Evolutionary conservation across 768 basidiomycete species (phyloP).

Genomic region (Pisolithus microcarpus): DNA sequence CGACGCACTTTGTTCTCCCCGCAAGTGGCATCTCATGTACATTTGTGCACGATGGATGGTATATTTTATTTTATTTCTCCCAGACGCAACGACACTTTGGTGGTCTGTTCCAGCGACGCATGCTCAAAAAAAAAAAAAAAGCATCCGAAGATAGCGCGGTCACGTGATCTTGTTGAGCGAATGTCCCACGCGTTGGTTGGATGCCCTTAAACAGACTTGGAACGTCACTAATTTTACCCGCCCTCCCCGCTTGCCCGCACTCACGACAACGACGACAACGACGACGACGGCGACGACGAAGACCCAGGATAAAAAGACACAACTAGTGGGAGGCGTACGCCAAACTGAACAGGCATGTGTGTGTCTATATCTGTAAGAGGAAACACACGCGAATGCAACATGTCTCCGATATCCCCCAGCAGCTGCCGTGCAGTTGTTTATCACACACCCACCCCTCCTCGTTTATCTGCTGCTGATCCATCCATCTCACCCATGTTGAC

Average conservation of each 20-base stretch:
- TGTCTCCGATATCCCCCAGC: constrained; percentile 26
- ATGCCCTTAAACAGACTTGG: constrained; percentile 11
- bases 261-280: constrained; percentile 14
- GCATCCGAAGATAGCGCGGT: constrained; percentile 11
- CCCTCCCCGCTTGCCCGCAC: not conserved
- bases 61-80: no score
- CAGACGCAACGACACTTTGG: no score
- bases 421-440: constrained; percentile 25
- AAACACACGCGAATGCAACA: constrained; percentile 25
- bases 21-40: no score
- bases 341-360: constrained; percentile 10
- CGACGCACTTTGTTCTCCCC: no score
- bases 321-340: no score
- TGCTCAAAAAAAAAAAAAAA: not conserved
- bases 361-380: constrained; percentile 25
- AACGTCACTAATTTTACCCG: constrained; percentile 8
- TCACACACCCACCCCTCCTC: constrained; percentile 34
- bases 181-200: constrained; percentile 21
- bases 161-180: constrained; percentile 30
- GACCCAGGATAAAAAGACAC: constrained; percentile 1
- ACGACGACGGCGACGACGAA: constrained; percentile 6
- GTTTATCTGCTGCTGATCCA: constrained; percentile 23
- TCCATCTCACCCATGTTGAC: constrained; percentile 57
- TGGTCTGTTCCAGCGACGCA: no score
- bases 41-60: no score